A percentile compares a stretch with the other conserved stretches of the same genome.
Conservation (phyloP, 1,139 yeast genomes). For the Zygosaccharomyces pseudobailii region DNA sequence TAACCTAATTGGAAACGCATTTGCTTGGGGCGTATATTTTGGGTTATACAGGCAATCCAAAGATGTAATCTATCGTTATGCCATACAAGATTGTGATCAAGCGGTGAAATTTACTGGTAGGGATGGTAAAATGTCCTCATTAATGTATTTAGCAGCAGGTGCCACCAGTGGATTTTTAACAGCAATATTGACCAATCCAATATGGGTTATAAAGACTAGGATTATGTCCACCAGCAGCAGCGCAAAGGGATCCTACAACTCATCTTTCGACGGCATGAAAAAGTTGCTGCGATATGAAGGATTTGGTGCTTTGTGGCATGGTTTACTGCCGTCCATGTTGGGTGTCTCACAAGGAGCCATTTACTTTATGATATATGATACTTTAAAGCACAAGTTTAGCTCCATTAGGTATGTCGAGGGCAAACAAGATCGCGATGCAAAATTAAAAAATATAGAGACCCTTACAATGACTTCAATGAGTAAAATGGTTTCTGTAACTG, state of each 20-base stretch:
- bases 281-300: conserved; percentile 62
- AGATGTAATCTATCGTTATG: conserved; percentile 26
- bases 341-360: conserved; percentile 87
- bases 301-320: conserved; percentile 68
- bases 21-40: conserved; percentile 89
- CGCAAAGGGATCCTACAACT: conserved; percentile 50
- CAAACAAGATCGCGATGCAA: conserved; percentile 19
- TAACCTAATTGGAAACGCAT: conserved; percentile 73
- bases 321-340: conserved; percentile 73
- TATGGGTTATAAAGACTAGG: conserved; percentile 95
- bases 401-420: conserved; percentile 9
- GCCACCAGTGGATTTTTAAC: conserved; percentile 71
- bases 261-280: conserved; percentile 51
- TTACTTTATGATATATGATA: conserved; percentile 81
- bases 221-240: conserved; percentile 57
- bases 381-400: conserved; percentile 44
- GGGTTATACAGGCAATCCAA: conserved; percentile 63
- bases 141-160: conserved; percentile 47
- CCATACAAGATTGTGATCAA: conserved; percentile 1
- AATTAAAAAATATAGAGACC: conserved; percentile 51
- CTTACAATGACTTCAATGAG: conserved; percentile 62
- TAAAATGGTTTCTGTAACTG: conserved; percentile 61
- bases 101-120: conserved; percentile 14
- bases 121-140: conserved; percentile 26
- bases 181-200: conserved; percentile 76